Evolutionary conservation across 1,284 basidiomycete species (phyloP), one percentile per base, ranked within the genome.

Genomic region (Ganoderma multipileum): DNA sequence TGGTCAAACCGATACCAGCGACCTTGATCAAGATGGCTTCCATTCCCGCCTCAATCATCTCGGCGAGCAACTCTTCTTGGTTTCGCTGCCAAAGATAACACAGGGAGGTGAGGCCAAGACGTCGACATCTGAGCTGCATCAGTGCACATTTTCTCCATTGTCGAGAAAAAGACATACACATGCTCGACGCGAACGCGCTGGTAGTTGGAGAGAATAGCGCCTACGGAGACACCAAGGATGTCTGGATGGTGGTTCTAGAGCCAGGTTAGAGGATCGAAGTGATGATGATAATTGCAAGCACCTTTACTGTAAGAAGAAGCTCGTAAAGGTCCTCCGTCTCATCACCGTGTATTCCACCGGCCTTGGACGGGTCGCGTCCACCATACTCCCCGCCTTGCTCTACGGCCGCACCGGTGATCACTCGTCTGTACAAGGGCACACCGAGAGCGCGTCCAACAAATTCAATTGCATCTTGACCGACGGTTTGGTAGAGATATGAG

Each of bases 401-500:
- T 7, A 99, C 79, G 0, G 97, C 91, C 28, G 86, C 86, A 1
- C 98, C 98, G 9, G 83, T 83, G 72, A 99, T 99, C 20, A 92
- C 83, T 63, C 87, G 85, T 30, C 95, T 87, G 82, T 94, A 96
- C 23, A 99, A 86, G 3, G 98, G 98, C 1, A 98, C 88, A 7
- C 89, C 91, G 73, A 99, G 85, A 0, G 97, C 95, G 64, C 87
- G 82, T 11, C 96, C 96, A 65, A 99, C 91, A 62, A 94, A 86
- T 64, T 96, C 91, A 61, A 99, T 92, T 6, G 95, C 95, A 72
- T 96, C 95, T 77, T 99, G 97, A 0, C 97, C 98, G 44, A 99
- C 97, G 8, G 97, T 98, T 80, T 99, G 98, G 80, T 98, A 99
- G 81, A 99, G 88, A 83, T 97, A 99, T 57, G 97, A 99, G 81